These are phyloP conservation scores for Nicotiana attenuata DNA, from an alignment of 257 asterid genomes.

Conservation along the genomic window DNA sequence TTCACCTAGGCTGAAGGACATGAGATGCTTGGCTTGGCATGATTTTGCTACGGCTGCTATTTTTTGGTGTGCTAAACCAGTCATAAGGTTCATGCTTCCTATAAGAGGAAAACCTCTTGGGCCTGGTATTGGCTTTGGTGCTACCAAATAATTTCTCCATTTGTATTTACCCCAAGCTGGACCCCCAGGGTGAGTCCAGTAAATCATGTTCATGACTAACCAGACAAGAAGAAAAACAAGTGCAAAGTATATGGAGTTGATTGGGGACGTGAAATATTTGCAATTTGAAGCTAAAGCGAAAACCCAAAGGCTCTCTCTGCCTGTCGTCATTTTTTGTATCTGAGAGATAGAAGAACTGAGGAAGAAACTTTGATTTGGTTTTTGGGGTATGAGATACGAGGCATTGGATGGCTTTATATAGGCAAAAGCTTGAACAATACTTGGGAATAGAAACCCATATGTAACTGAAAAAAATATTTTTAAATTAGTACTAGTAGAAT, in stretches of 20 bases:
- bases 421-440: background rate
- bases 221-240: conserved; percentile 22
- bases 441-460: background rate
- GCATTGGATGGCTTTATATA: conserved; percentile 3
- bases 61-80: conserved; percentile 55
- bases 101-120: conserved; percentile 53
- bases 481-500: background rate
- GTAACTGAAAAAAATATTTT: background rate
- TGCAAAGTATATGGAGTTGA: conserved; percentile 22
- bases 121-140: conserved; percentile 36
- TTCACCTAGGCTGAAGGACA: conserved; percentile 70
- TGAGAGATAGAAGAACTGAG: background rate
- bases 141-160: background rate
- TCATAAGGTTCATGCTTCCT: conserved; percentile 47
- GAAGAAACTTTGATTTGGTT: background rate
- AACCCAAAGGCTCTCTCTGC: conserved; percentile 56
- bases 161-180: conserved; percentile 16
- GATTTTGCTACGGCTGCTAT: conserved; percentile 29
- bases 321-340: conserved; percentile 13
- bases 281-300: conserved; percentile 51
- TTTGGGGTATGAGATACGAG: background rate
- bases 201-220: conserved; percentile 7
- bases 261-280: conserved; percentile 26
- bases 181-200: conserved; percentile 15
- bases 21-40: conserved; percentile 37